Evolutionary conservation across 805 yeast genomes (phyloP), one percentile per base, ranked within the genome.

Genomic region (Tanozyma kutaoensis): DNA sequence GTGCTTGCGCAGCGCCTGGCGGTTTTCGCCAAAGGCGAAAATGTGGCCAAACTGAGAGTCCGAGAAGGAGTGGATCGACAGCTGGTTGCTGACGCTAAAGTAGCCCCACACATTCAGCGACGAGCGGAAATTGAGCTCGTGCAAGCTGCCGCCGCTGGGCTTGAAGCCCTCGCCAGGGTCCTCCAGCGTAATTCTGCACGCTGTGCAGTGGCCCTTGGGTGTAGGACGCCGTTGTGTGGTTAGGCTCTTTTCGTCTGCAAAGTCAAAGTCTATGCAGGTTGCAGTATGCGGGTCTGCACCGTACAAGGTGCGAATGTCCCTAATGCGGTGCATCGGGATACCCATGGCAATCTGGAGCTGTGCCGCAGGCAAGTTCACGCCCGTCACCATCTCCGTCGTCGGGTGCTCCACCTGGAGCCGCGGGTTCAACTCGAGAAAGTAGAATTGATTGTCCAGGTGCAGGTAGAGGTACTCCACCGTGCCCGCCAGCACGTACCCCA

Each of bases 321-420:
- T 72, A 43, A 91, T 79, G 60, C 93, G 72, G 56, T 91, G 93
- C 68, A 91, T 75, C 38, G 98, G 97, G 34, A 91, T 72, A 71
- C 99, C 99, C 99, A 91, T 91, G 37, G 98, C 97, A 57, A 91
- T 82, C 62, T 91, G 98, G 40, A 91, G 72, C 62, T 91, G 98
- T 21, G 99, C 95, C 32, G 96, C 94, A 16, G 99, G 99, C 51
- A 91, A 68, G 50, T 91, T 93, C 29, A 91, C 96, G 39, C 98
- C 98, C 14, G 94, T 78, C 31, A 85, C 98, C 99, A 91, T 91
- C 63, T 91, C 99, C 22, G 98, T 91, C 24, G 98, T 91, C 46
- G 99, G 99, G 68, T 91, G 99, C 69, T 91, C 99, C 33, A 91
- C 99, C 66, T 91, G 99, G 54, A 91, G 69, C 68, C 99, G 81